Percentiles rank a stretch among this genome's conserved stretches.
Conservation (phyloP, 2,329 filamentous ascomycete genomes). For the Epichloe gansuensis region DNA sequence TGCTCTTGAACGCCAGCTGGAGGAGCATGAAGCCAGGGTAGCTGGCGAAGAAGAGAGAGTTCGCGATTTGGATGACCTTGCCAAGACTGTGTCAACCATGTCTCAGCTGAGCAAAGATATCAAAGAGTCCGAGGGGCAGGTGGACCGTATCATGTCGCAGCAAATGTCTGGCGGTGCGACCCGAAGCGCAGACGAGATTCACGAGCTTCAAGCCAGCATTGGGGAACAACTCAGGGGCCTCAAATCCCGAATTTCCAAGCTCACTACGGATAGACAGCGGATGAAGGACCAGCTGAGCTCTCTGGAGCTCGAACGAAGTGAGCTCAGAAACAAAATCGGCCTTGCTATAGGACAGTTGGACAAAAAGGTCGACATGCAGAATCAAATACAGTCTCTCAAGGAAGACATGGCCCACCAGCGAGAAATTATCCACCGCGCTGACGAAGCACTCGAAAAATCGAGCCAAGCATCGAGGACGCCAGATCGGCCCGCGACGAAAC, state of each 20-base stretch:
- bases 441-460: slow-evolving; percentile 63
- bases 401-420: slow-evolving; percentile 56
- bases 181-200: slow-evolving; percentile 72
- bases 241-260: slow-evolving; percentile 51
- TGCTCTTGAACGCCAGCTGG: slow-evolving; percentile 46
- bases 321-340: slow-evolving; percentile 61
- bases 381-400: slow-evolving; percentile 63
- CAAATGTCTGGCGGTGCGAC: slow-evolving; percentile 55
- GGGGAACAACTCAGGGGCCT: slow-evolving; percentile 54
- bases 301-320: slow-evolving; percentile 66
- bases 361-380: slow-evolving; percentile 60
- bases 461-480: slow-evolving; percentile 64
- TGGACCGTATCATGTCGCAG: slow-evolving; percentile 62
- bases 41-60: slow-evolving; percentile 51
- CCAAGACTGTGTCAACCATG: slow-evolving; percentile 67
- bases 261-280: slow-evolving; percentile 60
- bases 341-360: slow-evolving; percentile 64
- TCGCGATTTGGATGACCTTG: slow-evolving; percentile 62
- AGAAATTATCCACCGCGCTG: slow-evolving; percentile 54
- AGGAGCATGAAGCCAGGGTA: slow-evolving; percentile 56
- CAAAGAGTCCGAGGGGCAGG: slow-evolving; percentile 56
- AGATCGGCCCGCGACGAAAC: slow-evolving; percentile 68
- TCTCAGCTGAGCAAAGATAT: slow-evolving; percentile 61
- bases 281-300: slow-evolving; percentile 53
- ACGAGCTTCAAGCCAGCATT: slow-evolving; percentile 57